phyloP scores from a whole-genome alignment of 139 green algal genomes.

The Raphidocelis subcapitata region DNA sequence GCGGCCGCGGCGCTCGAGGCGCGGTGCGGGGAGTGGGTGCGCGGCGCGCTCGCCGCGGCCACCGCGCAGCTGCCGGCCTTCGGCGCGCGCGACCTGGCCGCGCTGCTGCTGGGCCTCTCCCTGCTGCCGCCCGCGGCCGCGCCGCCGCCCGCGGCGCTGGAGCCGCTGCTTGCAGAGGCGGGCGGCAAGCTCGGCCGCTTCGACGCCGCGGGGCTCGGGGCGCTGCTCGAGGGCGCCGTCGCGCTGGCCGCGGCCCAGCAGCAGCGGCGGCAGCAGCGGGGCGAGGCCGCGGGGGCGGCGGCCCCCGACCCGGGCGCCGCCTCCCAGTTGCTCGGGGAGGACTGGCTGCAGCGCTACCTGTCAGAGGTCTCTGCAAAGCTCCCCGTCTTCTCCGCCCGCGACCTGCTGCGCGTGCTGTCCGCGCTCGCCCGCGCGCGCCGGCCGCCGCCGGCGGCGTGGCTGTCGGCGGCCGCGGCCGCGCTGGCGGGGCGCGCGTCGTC shows the following conservation, averaged over 20 bases:
- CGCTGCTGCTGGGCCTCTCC: slow-evolving; percentile 14
- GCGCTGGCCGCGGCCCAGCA: background rate
- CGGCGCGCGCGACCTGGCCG: slow-evolving; percentile 17
- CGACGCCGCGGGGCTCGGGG: slow-evolving; percentile 12
- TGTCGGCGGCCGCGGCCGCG: too few relatives aligned
- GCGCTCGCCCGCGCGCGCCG: background rate
- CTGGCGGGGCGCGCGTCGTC: too few relatives aligned
- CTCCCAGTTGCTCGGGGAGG: background rate
- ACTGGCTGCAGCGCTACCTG: background rate
- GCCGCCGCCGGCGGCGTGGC: background rate
- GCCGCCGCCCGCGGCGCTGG: background rate
- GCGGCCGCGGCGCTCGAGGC: too few relatives aligned
- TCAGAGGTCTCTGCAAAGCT: slow-evolving; percentile 17
- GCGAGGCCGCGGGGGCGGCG: slow-evolving; percentile 1
- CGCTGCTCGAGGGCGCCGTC: slow-evolving; percentile 6
- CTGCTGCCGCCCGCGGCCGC: background rate
- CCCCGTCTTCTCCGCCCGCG: slow-evolving; percentile 14
- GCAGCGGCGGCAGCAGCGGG: slow-evolving; percentile 17
- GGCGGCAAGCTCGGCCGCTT: slow-evolving; percentile 16
- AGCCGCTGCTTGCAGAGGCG: background rate
- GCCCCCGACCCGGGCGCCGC: background rate
- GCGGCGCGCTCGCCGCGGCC: background rate
- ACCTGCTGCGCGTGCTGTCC: slow-evolving; percentile 11
- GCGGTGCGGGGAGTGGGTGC: slow-evolving; percentile 1
- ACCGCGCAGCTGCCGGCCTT: slow-evolving; percentile 10